Conservation (phyloP, 192 early-diverging fungal species). For the Neocallimastix lanati region DNA sequence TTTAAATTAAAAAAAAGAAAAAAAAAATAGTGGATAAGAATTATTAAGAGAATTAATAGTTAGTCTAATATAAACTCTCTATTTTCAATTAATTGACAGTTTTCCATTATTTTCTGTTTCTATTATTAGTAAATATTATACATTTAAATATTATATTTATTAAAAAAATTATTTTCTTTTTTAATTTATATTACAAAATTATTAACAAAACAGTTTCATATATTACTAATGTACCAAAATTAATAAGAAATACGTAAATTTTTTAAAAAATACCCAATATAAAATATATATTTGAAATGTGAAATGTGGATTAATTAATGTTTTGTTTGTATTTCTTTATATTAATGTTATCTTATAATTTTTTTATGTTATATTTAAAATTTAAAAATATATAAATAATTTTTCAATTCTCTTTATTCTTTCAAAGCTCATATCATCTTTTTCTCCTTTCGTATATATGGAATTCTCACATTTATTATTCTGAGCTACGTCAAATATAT, state of each 20-base stretch:
- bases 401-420: neutral
- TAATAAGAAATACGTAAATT: neutral
- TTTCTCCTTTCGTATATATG: neutral
- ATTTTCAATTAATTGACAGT: neutral
- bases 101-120: neutral
- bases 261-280: no score
- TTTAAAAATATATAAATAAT: no score
- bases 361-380: no score
- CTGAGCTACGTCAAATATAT: neutral
- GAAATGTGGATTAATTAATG: no score
- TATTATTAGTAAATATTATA: neutral
- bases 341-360: no score
- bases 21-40: neutral
- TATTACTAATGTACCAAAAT: neutral
- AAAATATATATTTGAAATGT: no score
- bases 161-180: no score
- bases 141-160: no score
- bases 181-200: no score
- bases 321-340: no score
- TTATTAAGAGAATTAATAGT: neutral
- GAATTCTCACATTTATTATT: neutral
- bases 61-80: neutral
- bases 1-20: no score
- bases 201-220: neutral
- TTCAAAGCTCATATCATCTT: neutral